A percentile compares a stretch with the other conserved stretches of the same genome.
phyloP scores from a whole-genome alignment of 2,329 filamentous ascomycete species.

The Mariannaea elegans region DNA sequence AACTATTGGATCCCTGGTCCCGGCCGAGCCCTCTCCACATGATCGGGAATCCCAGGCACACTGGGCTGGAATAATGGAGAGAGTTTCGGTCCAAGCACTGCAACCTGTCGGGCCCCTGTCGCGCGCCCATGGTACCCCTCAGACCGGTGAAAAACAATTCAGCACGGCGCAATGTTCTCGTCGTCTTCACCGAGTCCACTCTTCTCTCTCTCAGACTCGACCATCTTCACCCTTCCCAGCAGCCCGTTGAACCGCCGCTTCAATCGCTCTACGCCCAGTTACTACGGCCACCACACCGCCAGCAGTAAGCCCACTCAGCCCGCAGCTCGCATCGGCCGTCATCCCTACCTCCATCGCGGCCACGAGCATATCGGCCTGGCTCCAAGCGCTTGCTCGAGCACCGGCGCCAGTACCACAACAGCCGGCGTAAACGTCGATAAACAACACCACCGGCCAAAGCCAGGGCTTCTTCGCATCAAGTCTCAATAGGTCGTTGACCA shows the following conservation, averaged over 20 bases:
- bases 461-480: constrained; percentile 28
- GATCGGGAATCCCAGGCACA: constrained; percentile 38
- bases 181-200: constrained; percentile 53
- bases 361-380: constrained; percentile 39
- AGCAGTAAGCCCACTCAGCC: constrained; percentile 40
- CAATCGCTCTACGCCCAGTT: constrained; percentile 41
- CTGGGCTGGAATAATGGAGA: constrained; percentile 35
- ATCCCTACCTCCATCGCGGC: constrained; percentile 42
- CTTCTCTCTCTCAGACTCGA: constrained; percentile 49
- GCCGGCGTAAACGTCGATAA: constrained; percentile 28
- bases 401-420: constrained; percentile 37
- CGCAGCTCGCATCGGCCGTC: constrained; percentile 40
- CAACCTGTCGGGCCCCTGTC: constrained; percentile 40
- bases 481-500: constrained; percentile 26
- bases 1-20: constrained; percentile 22
- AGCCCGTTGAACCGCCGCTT: constrained; percentile 40
- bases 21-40: constrained; percentile 29
- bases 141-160: constrained; percentile 53
- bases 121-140: constrained; percentile 49
- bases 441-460: constrained; percentile 25
- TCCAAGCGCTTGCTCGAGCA: constrained; percentile 26
- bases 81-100: constrained; percentile 34
- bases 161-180: constrained; percentile 49
- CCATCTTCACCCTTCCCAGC: constrained; percentile 45
- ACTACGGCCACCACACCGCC: constrained; percentile 43